phyloP scores from a whole-genome alignment of 2,329 filamentous ascomycete genomes.

The Diaporthe vaccinii region DNA sequence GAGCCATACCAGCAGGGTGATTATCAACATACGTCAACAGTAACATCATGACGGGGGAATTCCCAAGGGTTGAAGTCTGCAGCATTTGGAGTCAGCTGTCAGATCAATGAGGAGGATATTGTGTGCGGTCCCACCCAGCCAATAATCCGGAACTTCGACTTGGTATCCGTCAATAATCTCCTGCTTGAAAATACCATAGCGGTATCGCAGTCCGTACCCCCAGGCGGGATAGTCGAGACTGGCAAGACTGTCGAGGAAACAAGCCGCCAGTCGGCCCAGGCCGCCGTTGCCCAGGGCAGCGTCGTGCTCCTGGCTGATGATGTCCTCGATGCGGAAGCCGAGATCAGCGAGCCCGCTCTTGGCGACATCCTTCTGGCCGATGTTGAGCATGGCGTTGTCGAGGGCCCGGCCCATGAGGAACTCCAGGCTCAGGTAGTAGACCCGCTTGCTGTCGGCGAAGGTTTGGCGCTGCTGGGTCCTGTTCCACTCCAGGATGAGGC shows the following conservation, averaged over 20 bases:
- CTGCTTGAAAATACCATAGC: conserved; percentile 99
- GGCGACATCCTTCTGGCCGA: conserved; percentile 87
- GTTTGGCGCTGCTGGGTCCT: conserved; percentile 97
- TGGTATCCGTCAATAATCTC: conserved; percentile 99
- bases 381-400: conserved; percentile 99
- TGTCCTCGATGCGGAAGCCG: conserved; percentile 96
- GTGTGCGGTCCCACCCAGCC: conserved; percentile 66
- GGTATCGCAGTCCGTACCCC: conserved; percentile 96
- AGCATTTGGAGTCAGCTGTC: too few relatives aligned
- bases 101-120: too few relatives aligned
- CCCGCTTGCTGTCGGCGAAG: conserved; percentile 87
- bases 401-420: conserved; percentile 97
- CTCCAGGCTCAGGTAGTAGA: conserved; percentile 98
- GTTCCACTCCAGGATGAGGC: conserved; percentile 96
- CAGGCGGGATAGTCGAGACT: conserved; percentile 96
- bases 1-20: neutral
- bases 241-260: conserved; percentile 96
- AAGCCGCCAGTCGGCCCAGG: conserved; percentile 92
- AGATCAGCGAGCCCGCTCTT: conserved; percentile 88
- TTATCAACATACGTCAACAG: conserved; percentile 76
- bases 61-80: conserved; percentile 98
- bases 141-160: conserved; percentile 98
- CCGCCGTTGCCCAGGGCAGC: conserved; percentile 96
- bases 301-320: conserved; percentile 95
- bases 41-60: conserved; percentile 94